Percentiles rank a stretch among this genome's conserved stretches.
These are phyloP conservation scores for Bassia scoparia DNA, from an alignment of 148 eudicot species.

Conservation along the genomic window DNA sequence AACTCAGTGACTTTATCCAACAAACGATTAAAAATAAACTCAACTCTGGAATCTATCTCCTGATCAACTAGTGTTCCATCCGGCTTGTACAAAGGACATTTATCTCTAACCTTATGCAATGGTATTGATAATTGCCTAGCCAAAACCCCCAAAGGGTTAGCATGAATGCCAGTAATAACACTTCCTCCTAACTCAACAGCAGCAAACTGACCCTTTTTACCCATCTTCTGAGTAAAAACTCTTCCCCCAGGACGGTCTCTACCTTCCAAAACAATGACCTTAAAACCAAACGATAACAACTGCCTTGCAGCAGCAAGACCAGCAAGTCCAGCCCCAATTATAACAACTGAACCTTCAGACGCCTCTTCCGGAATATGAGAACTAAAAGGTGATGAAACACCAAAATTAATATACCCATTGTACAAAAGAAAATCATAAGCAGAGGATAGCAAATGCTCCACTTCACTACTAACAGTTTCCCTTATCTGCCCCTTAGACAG, in stretches of 20 bases:
- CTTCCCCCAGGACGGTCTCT: slow-evolving; percentile 89
- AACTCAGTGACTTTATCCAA: slow-evolving; percentile 75
- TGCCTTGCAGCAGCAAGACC: slow-evolving; percentile 95
- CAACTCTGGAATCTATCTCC: slow-evolving; percentile 56
- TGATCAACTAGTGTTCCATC: slow-evolving; percentile 58
- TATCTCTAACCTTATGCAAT: slow-evolving; percentile 85
- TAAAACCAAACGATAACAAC: slow-evolving; percentile 78
- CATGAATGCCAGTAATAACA: slow-evolving; percentile 90
- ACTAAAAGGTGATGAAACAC: slow-evolving; percentile 55
- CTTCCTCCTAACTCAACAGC: slow-evolving; percentile 93
- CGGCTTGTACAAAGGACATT: slow-evolving; percentile 82
- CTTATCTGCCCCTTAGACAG: slow-evolving; percentile 64
- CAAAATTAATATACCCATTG: slow-evolving; percentile 88
- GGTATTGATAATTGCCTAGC: slow-evolving; percentile 87
- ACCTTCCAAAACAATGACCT: slow-evolving; percentile 80
- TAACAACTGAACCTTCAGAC: slow-evolving; percentile 69
- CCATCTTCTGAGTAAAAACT: slow-evolving; percentile 86
- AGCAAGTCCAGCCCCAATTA: slow-evolving; percentile 88
- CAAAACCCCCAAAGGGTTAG: slow-evolving; percentile 87
- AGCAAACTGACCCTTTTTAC: slow-evolving; percentile 48
- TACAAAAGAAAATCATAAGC: slow-evolving; percentile 82
- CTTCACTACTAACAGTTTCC: slow-evolving; percentile 79
- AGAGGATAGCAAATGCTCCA: slow-evolving; percentile 61
- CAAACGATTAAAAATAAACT: slow-evolving; percentile 61
- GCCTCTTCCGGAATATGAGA: slow-evolving; percentile 65